Conservation (phyloP, 495 filamentous ascomycete genomes). For the Apodospora peruviana region DNA sequence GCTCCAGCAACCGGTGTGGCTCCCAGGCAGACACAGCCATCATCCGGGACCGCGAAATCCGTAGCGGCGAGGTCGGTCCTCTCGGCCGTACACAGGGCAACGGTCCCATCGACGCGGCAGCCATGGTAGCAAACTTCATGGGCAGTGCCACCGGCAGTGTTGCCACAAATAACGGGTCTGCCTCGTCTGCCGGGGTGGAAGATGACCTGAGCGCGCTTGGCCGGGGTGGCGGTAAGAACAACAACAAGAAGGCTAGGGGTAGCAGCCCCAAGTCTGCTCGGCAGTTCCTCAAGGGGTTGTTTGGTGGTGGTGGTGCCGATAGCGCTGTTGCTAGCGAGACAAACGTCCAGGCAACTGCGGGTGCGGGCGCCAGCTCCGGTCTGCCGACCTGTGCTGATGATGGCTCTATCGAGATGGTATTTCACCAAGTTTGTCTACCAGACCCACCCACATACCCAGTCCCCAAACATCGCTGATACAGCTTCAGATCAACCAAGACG, state of each 20-base stretch:
- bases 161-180: conserved; percentile 31
- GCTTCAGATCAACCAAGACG: conserved; percentile 47
- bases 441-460: not conserved
- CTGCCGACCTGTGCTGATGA: conserved; percentile 50
- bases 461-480: not conserved
- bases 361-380: conserved; percentile 35
- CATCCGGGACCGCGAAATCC: conserved; percentile 45
- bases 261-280: not conserved
- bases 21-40: conserved; percentile 47
- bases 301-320: conserved; percentile 17
- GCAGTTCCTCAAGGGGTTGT: conserved; percentile 12
- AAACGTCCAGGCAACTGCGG: conserved; percentile 36
- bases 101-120: conserved; percentile 46
- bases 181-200: conserved; percentile 26
- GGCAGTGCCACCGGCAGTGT: conserved; percentile 18
- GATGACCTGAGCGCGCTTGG: conserved; percentile 18
- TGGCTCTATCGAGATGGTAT: conserved; percentile 52
- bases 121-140: conserved; percentile 42
- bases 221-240: conserved; percentile 2
- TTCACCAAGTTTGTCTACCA: conserved; percentile 13
- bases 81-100: conserved; percentile 53
- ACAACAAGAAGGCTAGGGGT: not conserved
- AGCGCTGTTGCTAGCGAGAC: conserved; percentile 34
- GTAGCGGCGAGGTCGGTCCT: conserved; percentile 39
- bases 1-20: conserved; percentile 45